Conservation (phyloP, 352 stramenopile species). For the Achlya hypogyna region DNA sequence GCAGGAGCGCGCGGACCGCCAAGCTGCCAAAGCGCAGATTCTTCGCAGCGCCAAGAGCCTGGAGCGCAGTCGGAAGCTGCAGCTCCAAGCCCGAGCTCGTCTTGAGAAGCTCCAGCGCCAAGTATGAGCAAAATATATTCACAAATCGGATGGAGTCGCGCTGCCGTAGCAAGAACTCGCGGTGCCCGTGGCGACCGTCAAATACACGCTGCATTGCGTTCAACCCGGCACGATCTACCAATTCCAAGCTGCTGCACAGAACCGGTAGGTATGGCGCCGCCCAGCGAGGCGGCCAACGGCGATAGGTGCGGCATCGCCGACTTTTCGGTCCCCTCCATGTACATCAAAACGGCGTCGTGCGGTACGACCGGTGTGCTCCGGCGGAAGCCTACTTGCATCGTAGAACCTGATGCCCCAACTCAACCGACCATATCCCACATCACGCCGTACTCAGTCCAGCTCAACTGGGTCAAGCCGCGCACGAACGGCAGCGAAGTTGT, state of each 20-base stretch:
- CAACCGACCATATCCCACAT: conserved; percentile 31
- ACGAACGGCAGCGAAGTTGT: conserved; percentile 62
- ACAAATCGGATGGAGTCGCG: neutral
- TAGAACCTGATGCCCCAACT: conserved; percentile 35
- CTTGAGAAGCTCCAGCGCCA: neutral
- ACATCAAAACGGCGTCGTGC: conserved; percentile 49
- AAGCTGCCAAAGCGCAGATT: neutral
- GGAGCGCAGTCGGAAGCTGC: neutral
- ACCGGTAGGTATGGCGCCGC: too few species aligned
- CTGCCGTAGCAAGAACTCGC: conserved; percentile 3
- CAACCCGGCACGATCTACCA: conserved; percentile 68
- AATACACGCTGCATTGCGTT: conserved; percentile 33
- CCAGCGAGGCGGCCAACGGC: too few species aligned
- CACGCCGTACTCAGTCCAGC: conserved; percentile 29
- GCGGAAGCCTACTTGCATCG: neutral
- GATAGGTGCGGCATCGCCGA: conserved; percentile 36
- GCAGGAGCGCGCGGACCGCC: neutral
- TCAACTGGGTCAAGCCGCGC: conserved; percentile 48
- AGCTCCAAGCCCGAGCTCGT: neutral
- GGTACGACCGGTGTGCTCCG: neutral
- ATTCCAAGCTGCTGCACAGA: conserved; percentile 56
- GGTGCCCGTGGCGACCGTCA: neutral
- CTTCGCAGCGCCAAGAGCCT: neutral
- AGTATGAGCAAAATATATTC: neutral
- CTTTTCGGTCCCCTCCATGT: conserved; percentile 59